Percentiles rank a stretch among this genome's conserved stretches.
These are phyloP conservation scores for Petunia hybrid DNA, from an alignment of 305 asterid genomes.

Conservation along the genomic window DNA sequence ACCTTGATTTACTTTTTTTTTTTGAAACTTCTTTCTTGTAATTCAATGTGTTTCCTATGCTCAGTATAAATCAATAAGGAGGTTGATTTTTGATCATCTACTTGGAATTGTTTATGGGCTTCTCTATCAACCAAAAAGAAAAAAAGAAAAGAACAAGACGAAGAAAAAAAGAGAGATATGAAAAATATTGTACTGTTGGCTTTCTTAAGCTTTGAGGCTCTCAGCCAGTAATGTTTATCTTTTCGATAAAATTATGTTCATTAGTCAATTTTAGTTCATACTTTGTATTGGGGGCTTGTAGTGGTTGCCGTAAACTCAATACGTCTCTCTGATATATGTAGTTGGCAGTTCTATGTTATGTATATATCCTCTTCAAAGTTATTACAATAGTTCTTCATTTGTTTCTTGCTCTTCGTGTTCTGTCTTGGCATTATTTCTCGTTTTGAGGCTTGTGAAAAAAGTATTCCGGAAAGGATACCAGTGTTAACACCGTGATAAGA, in stretches of 20 bases:
- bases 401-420: conserved; percentile 20
- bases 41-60: not conserved
- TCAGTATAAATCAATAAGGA: not conserved
- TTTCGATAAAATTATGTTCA: not conserved
- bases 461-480: conserved; percentile 21
- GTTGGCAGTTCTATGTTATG: conserved; percentile 1
- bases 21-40: not conserved
- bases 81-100: not conserved
- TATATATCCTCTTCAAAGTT: not conserved
- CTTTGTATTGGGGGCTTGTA: conserved; percentile 2
- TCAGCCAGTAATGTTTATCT: not conserved
- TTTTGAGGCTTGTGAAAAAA: conserved; percentile 17
- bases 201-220: not conserved
- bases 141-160: not conserved
- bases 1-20: not conserved
- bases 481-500: not conserved
- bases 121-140: not conserved
- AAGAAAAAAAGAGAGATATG: not conserved
- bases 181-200: not conserved
- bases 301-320: not conserved
- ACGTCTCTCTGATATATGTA: not conserved
- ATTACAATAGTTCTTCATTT: conserved; percentile 24
- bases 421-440: not conserved
- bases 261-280: conserved; percentile 11
- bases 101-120: not conserved